A percentile compares a stretch with the other conserved stretches of the same genome.
phyloP scores from a whole-genome alignment of 1,284 basidiomycete genomes.

The Cryptococcus deneoformans region DNA sequence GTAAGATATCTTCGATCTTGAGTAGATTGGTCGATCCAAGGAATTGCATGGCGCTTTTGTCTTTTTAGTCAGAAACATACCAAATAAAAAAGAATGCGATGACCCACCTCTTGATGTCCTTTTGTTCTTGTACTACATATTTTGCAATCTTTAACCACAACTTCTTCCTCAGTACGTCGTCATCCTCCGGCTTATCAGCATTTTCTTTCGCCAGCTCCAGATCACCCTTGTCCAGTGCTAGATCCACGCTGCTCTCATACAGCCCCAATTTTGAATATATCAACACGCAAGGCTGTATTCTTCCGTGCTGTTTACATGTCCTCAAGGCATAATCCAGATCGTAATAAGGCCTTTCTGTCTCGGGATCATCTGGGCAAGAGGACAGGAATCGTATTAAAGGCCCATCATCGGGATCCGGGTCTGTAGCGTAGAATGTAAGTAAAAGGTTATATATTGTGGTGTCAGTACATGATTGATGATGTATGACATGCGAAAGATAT shows the following conservation, averaged over 20 bases:
- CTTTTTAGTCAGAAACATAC: neutral
- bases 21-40: slow-evolving; percentile 89
- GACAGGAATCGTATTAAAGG: slow-evolving; percentile 81
- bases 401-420: slow-evolving; percentile 62
- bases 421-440: slow-evolving; percentile 75
- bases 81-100: neutral
- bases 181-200: slow-evolving; percentile 89
- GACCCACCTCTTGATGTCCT: slow-evolving; percentile 92
- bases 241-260: slow-evolving; percentile 93
- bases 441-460: slow-evolving; percentile 90
- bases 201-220: slow-evolving; percentile 89
- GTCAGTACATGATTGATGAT: slow-evolving; percentile 66
- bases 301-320: slow-evolving; percentile 75
- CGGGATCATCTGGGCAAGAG: slow-evolving; percentile 75
- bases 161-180: slow-evolving; percentile 82
- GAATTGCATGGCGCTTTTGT: slow-evolving; percentile 85
- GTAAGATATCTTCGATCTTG: slow-evolving; percentile 97
- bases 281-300: slow-evolving; percentile 88
- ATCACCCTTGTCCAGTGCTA: slow-evolving; percentile 90
- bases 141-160: slow-evolving; percentile 97
- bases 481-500: slow-evolving; percentile 81
- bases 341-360: slow-evolving; percentile 85
- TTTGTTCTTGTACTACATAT: slow-evolving; percentile 95
- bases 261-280: slow-evolving; percentile 98
- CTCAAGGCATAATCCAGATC: slow-evolving; percentile 96